A percentile compares a stretch with the other conserved stretches of the same genome.
phyloP scores from a whole-genome alignment of 352 stramenopile genomes.

The Pythium angustatum region DNA sequence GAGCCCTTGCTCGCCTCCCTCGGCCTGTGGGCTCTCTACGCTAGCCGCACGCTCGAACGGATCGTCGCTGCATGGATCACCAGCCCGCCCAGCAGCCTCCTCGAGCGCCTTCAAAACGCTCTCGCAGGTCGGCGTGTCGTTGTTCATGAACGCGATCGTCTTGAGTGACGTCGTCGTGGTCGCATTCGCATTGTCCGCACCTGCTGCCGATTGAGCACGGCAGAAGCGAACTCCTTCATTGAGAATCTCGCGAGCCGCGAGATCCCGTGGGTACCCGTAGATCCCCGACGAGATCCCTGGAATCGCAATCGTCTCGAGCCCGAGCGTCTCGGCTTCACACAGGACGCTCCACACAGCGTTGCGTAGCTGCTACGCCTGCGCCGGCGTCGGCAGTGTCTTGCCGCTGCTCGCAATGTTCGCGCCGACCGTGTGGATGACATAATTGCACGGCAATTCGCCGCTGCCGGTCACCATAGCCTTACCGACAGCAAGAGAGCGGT shows the following conservation, averaged over 20 bases:
- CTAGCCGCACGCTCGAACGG: too few relatives aligned
- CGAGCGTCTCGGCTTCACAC: slow-evolving; percentile 35
- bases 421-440: slow-evolving; percentile 48
- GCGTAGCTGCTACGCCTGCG: slow-evolving; percentile 28
- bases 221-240: slow-evolving; percentile 25
- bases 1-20: not conserved
- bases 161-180: slow-evolving; percentile 12
- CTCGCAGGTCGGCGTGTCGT: slow-evolving; percentile 35
- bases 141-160: slow-evolving; percentile 41
- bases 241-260: slow-evolving; percentile 41
- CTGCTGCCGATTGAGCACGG: slow-evolving; percentile 23
- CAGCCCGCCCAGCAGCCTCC: not conserved
- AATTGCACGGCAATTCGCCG: slow-evolving; percentile 36
- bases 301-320: slow-evolving; percentile 37
- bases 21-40: too few relatives aligned
- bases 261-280: slow-evolving; percentile 48
- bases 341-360: slow-evolving; percentile 40
- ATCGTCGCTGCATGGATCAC: slow-evolving; percentile 4
- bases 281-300: slow-evolving; percentile 47
- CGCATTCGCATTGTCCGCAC: slow-evolving; percentile 1
- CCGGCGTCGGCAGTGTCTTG: slow-evolving; percentile 28
- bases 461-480: slow-evolving; percentile 34
- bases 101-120: slow-evolving; percentile 31
- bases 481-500: slow-evolving; percentile 33
- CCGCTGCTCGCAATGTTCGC: slow-evolving; percentile 26